Conservation (phyloP, 345 rosid genomes). For the Linum usitatissimum region DNA sequence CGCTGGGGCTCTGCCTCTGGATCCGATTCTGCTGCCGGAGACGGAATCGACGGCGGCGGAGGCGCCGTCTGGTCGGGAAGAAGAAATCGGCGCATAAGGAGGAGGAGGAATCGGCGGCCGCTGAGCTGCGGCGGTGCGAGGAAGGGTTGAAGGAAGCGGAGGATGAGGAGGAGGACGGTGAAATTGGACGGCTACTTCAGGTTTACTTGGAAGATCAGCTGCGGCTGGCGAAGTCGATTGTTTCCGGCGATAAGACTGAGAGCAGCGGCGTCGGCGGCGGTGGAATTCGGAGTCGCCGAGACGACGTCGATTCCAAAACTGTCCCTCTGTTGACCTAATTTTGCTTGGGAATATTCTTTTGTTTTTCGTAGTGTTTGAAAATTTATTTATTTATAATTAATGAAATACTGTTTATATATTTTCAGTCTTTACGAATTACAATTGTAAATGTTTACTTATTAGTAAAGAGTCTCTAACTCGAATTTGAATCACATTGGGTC, state of each 20-base stretch:
- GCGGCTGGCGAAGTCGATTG: neutral
- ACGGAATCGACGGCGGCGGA: neutral
- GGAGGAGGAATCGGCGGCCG: neutral
- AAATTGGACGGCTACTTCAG: neutral
- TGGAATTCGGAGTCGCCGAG: neutral
- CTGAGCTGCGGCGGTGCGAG: constrained; percentile 1
- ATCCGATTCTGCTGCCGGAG: neutral
- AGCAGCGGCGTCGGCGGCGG: neutral
- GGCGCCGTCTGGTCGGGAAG: neutral
- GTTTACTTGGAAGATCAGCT: neutral
- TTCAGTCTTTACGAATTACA: too few species aligned
- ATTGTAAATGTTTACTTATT: too few species aligned
- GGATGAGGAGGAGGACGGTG: neutral
- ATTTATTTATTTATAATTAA: too few species aligned
- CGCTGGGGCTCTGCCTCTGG: neutral
- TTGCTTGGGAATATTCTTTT: neutral
- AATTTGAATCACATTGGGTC: too few species aligned
- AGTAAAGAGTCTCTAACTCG: too few species aligned
- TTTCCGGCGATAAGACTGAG: neutral
- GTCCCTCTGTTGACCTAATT: neutral
- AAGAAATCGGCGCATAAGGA: neutral
- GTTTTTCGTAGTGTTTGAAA: neutral
- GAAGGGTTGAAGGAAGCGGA: neutral
- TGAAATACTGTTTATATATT: neutral
- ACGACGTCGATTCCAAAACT: neutral